Conservation (phyloP, 257 asterid genomes). For the Solanum appendiculatum region DNA sequence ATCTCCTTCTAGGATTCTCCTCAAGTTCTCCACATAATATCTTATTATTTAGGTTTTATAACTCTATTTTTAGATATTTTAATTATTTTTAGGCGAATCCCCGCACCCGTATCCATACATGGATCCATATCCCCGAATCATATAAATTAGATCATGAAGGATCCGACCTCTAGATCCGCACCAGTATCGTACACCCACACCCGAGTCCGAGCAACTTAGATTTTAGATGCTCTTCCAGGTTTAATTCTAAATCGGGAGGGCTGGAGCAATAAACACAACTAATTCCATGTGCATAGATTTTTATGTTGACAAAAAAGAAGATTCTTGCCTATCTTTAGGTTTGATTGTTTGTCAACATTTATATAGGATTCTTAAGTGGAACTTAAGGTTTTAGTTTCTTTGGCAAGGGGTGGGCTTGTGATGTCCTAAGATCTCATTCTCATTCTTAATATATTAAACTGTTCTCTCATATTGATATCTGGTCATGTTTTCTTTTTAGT, state of each 20-base stretch:
- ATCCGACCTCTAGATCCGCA: too few relatives aligned
- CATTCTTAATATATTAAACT: not conserved
- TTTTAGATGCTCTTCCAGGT: not conserved
- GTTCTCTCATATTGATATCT: not conserved
- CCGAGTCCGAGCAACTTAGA: too few relatives aligned
- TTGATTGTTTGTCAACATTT: not conserved
- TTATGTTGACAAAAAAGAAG: not conserved
- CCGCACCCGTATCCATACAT: too few relatives aligned
- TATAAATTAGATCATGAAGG: too few relatives aligned
- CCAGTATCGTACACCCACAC: too few relatives aligned
- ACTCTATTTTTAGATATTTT: too few relatives aligned
- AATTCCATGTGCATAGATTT: not conserved
- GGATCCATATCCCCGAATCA: too few relatives aligned
- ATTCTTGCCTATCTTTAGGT: not conserved
- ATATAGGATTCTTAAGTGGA: not conserved
- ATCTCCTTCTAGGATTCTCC: too few relatives aligned
- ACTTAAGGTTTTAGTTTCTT: not conserved
- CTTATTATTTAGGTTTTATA: too few relatives aligned
- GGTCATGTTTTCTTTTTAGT: not conserved
- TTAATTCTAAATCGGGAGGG: not conserved
- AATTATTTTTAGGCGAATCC: too few relatives aligned
- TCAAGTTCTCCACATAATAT: too few relatives aligned
- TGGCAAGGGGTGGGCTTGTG: not conserved
- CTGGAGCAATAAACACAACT: not conserved
- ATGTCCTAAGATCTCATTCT: not conserved